A percentile compares a stretch with the other conserved stretches of the same genome.
Evolutionary conservation across 2,329 filamentous ascomycete genomes (phyloP).

Genomic region (Pestalotiopsis sp.): DNA sequence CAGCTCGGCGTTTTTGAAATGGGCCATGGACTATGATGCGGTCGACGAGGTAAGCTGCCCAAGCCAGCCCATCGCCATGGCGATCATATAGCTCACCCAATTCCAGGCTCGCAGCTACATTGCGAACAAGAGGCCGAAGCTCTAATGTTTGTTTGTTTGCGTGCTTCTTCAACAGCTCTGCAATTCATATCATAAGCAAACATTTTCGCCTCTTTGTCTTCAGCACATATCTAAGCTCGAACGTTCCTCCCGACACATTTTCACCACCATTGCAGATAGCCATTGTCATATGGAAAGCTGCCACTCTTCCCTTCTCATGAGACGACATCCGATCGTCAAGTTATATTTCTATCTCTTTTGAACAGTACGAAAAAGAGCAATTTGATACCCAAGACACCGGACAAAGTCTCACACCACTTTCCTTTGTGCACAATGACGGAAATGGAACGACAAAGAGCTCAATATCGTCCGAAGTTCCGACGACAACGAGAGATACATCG

Average conservation of each 20-base stretch:
- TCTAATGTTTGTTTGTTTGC: not conserved
- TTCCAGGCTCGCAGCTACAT: not conserved
- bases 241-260: not conserved
- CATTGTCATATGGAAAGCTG: not conserved
- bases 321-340: not conserved
- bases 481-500: not conserved
- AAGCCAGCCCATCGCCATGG: not conserved
- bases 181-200: not conserved
- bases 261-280: not conserved
- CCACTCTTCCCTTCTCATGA: not conserved
- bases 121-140: not conserved
- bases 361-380: not conserved
- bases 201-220: not conserved
- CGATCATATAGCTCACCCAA: not conserved
- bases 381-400: not conserved
- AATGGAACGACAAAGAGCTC: constrained; percentile 2
- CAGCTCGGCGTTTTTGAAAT: constrained; percentile 12
- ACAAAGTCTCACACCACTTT: not conserved
- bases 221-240: not conserved
- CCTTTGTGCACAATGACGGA: constrained; percentile 6
- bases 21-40: constrained; percentile 11
- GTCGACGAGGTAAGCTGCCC: constrained; percentile 9
- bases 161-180: not conserved
- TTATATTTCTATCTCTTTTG: not conserved
- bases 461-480: not conserved